Evolutionary conservation across 1,139 yeast genomes (phyloP).

Genomic region (Blastobotrys raffinosifermentans): DNA sequence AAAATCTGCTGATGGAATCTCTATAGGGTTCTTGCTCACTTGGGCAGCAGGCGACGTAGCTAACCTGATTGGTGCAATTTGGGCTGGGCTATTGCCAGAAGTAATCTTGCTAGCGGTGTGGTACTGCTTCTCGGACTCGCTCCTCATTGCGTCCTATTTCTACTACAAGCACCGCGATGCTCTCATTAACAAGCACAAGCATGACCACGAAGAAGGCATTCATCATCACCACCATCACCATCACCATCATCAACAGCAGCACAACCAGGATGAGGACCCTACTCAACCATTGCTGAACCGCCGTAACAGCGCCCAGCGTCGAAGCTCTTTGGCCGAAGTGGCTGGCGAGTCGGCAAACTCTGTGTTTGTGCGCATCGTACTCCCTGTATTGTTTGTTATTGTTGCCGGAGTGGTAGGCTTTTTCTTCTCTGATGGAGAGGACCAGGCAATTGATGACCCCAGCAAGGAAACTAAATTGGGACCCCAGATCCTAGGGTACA

Average conservation of each 20-base stretch:
- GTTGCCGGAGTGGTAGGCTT: constrained; percentile 64
- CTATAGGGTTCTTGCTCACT: constrained; percentile 59
- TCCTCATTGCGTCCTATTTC: constrained; percentile 56
- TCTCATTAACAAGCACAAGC: constrained; percentile 1
- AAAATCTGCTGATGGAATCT: constrained; percentile 73
- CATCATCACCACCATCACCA: constrained; percentile 15
- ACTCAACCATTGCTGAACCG: constrained; percentile 23
- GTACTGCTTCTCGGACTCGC: constrained; percentile 65
- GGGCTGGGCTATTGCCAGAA: constrained; percentile 69
- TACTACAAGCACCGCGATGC: constrained; percentile 35
- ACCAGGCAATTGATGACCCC: constrained; percentile 9
- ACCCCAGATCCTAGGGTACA: constrained; percentile 67
- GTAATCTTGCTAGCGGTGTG: constrained; percentile 65
- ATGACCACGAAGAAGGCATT: too few species aligned
- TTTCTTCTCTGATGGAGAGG: constrained; percentile 38
- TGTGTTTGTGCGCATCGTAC: constrained; percentile 42
- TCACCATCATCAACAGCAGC: constrained; percentile 4
- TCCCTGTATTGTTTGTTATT: constrained; percentile 61
- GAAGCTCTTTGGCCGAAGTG: constrained; percentile 26
- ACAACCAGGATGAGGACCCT: constrained; percentile 16
- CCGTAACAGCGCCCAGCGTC: constrained; percentile 21
- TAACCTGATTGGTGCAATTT: constrained; percentile 60
- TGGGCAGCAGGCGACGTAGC: constrained; percentile 74
- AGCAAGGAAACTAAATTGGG: constrained; percentile 38
- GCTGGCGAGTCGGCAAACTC: constrained; percentile 15